phyloP scores from a whole-genome alignment of 2,329 filamentous ascomycete genomes.

The Rugonectria rugulosa region DNA sequence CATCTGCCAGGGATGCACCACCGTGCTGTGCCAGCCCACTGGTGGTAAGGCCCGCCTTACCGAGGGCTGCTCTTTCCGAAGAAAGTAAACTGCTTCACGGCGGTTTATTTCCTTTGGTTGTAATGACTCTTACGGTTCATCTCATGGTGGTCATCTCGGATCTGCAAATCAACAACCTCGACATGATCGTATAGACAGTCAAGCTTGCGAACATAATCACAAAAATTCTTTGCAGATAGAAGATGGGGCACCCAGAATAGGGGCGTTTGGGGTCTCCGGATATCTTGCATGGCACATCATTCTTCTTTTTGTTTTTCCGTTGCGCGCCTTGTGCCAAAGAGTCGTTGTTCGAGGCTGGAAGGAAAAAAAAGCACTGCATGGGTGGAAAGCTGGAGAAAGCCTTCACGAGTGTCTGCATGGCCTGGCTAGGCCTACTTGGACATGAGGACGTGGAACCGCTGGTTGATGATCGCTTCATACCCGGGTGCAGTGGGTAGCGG shows the following conservation, averaged over 20 bases:
- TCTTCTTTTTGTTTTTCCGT: slow-evolving; percentile 57
- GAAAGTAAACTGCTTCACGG: slow-evolving; percentile 82
- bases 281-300: slow-evolving; percentile 76
- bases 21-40: slow-evolving; percentile 98
- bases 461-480: slow-evolving; percentile 71
- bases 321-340: slow-evolving; percentile 55
- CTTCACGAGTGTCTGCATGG: slow-evolving; percentile 63
- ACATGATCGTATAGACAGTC: slow-evolving; percentile 59
- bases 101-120: slow-evolving; percentile 57
- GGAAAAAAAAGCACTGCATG: slow-evolving; percentile 59
- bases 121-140: slow-evolving; percentile 60
- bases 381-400: slow-evolving; percentile 65
- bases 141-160: slow-evolving; percentile 64
- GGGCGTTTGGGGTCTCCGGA: slow-evolving; percentile 81
- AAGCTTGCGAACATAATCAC: slow-evolving; percentile 52
- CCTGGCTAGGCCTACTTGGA: slow-evolving; percentile 47
- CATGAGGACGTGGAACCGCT: slow-evolving; percentile 69
- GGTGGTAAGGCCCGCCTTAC: slow-evolving; percentile 99
- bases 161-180: slow-evolving; percentile 62
- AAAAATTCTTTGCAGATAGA: slow-evolving; percentile 70
- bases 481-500: slow-evolving; percentile 58
- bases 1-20: slow-evolving; percentile 99
- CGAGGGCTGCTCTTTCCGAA: slow-evolving; percentile 99
- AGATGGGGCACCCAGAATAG: slow-evolving; percentile 71
- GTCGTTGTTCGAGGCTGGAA: slow-evolving; percentile 49